Evolutionary conservation across 2,329 filamentous ascomycete species (phyloP), one percentile per base, ranked within the genome.

Genomic region (Pseudogymnoascus verrucosus): DNA sequence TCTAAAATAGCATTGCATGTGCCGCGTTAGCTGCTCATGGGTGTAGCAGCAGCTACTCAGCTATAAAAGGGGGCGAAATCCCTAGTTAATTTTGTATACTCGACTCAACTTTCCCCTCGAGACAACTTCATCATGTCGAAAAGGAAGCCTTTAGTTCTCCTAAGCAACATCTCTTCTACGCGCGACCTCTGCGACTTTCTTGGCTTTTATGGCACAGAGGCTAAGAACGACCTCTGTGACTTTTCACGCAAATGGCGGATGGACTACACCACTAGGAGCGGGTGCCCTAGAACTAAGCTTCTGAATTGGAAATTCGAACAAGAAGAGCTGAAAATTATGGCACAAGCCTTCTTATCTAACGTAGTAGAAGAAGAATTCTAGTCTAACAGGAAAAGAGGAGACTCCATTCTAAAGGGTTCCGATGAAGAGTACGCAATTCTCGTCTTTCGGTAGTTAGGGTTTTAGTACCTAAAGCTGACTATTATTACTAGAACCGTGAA

Each of bases 241-340:
- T 28, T 57, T 6, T 60, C 63, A 10, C 61, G 40, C 14, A 21
- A 51, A 16, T 68, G 47, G 44, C 64, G 64, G 28, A 68, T 60
- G 47, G 61, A 59, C 12, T 65, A 60, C 39, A 51, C 23, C 7
- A 62, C 64, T 5, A 62, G 37, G 3, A 19, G n/a, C 47, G 61
- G 61, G 26, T 34, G 26, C 7, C 23, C 47, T 40, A 59, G 19
- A 11, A 36, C 60, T 7, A 12, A 51, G 11, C 19, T 64, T 4
- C 26, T 66, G 11, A 6, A 34, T 14, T 67, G 64, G 65, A 67
- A 66, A 21, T n/a, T 61, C 1, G 19, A 60, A 14, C 65, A 65
- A 42, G 28, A 8, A 7, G 62, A 66, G 5, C 63, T 66, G 31
- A 44, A 34, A 28, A 23, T 34, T 23, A 64, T 64, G 61, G 66